phyloP scores from a whole-genome alignment of 352 stramenopile species.

The Achlya hypogyna region DNA sequence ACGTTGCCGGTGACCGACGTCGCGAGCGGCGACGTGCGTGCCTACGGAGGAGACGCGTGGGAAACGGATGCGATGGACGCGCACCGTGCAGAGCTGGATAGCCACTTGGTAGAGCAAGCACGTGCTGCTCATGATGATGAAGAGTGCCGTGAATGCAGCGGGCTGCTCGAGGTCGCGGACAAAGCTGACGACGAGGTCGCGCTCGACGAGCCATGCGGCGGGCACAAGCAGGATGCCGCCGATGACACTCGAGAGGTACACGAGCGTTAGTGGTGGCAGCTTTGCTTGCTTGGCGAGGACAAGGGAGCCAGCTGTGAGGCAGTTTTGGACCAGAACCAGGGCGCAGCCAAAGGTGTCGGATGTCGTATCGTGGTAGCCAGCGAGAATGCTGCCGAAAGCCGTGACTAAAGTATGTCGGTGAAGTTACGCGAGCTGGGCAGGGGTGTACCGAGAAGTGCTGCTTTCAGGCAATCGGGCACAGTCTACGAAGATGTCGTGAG shows the following conservation, averaged over 20 bases:
- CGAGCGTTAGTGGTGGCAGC: conserved; percentile 39
- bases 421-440: not conserved
- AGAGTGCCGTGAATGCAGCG: conserved; percentile 25
- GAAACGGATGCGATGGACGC: not conserved
- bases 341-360: conserved; percentile 35
- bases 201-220: conserved; percentile 36
- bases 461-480: conserved; percentile 41
- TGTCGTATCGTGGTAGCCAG: conserved; percentile 45
- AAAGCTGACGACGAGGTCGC: conserved; percentile 31
- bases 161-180: conserved; percentile 22
- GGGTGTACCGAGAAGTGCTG: conserved; percentile 43
- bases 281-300: conserved; percentile 58
- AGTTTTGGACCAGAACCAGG: conserved; percentile 57
- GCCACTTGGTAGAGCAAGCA: conserved; percentile 71
- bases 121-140: conserved; percentile 48
- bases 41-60: not conserved
- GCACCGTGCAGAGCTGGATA: conserved; percentile 53
- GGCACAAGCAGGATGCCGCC: conserved; percentile 35
- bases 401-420: conserved; percentile 33
- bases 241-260: conserved; percentile 44
- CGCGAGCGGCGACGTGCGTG: conserved; percentile 50
- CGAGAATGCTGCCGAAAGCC: conserved; percentile 41
- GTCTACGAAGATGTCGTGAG: conserved; percentile 17
- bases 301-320: conserved; percentile 51
- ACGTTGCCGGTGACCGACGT: conserved; percentile 70